Evolutionary conservation across 805 yeast genomes (phyloP), one percentile per base, ranked within the genome.

Genomic region (Teunomyces pallodes): DNA sequence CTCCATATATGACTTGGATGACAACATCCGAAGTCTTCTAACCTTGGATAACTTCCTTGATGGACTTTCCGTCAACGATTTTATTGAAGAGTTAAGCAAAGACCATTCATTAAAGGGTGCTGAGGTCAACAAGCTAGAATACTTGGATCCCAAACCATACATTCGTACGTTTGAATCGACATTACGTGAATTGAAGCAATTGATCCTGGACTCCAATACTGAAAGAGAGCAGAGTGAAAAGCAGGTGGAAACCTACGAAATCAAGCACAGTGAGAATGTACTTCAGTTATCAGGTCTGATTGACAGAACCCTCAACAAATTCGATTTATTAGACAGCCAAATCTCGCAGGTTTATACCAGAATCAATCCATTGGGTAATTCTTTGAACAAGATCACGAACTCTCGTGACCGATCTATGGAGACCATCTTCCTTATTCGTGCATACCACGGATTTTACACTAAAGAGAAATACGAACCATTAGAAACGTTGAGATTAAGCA

Each of bases 81-180:
- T 90, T 64, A 81, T 90, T 26, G 94, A 90, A 61, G 86, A 82
- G 58, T 70, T 91, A 54, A 81, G 91, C 52, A 82, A 82, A 59
- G 86, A 84, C 58, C 87, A 86, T 54, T 72, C 79, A 12, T 56
- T 72, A 27, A 74, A 76, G 49, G 78, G 75, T 9, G 76, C 77
- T 6, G 80, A 76, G 51, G 80, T 75, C 27, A 76, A 79, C 48
- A 72, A 77, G 36, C 61, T 78, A 29, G 81, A 79, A 44, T 77
- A 76, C 59, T 66, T 90, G 46, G 97, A 94, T 60, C 97, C 98
- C 1, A 90, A 89, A 59, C 98, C 98, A 1, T 94, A 88, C 62
- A 92, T 92, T 42, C 80, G 97, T 55, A 89, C 96, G 0, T 91
- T 94, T 64, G 97, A 92, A 62, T 82, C 91, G 1, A 88, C 94